These are phyloP conservation scores for Candida labiduridarum DNA, from an alignment of 1,139 yeast genomes.

Conservation along the genomic window DNA sequence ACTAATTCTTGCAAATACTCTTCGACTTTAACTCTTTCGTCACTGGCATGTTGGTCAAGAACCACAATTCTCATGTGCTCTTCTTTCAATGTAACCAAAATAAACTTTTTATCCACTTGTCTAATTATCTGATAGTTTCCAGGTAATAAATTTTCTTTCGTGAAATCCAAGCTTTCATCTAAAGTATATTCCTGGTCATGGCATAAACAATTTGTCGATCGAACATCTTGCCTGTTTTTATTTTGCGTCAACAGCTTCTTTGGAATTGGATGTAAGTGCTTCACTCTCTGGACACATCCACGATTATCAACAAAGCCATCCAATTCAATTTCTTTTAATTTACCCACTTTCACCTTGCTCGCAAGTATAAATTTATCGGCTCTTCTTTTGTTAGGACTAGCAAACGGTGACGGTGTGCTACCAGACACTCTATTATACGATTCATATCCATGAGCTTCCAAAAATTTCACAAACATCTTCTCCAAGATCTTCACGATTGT, in stretches of 20 bases:
- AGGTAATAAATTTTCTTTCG: constrained; percentile 13
- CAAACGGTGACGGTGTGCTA: constrained; percentile 7
- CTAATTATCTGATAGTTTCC: constrained; percentile 24
- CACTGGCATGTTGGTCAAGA: constrained; percentile 81
- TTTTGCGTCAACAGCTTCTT: not conserved
- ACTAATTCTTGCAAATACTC: constrained; percentile 35
- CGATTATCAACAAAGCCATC: constrained; percentile 9
- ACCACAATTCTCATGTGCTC: constrained; percentile 24
- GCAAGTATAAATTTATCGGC: constrained; percentile 10
- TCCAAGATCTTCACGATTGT: constrained; percentile 31
- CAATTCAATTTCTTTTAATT: constrained; percentile 9
- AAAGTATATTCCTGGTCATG: constrained; percentile 5
- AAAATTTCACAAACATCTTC: constrained; percentile 29
- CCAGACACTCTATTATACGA: not conserved
- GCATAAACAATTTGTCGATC: not conserved
- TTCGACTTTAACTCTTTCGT: constrained; percentile 68
- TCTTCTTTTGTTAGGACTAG: constrained; percentile 13
- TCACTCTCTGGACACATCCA: not conserved
- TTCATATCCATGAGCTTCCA: constrained; percentile 24
- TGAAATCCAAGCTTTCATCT: constrained; percentile 5
- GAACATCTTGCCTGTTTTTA: not conserved
- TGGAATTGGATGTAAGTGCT: not conserved
- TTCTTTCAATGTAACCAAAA: constrained; percentile 41
- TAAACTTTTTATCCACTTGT: constrained; percentile 65
- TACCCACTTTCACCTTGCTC: constrained; percentile 12